Evolutionary conservation across 306 rosid species (phyloP), one percentile per base, ranked within the genome.

Genomic region (Quercus parvula): DNA sequence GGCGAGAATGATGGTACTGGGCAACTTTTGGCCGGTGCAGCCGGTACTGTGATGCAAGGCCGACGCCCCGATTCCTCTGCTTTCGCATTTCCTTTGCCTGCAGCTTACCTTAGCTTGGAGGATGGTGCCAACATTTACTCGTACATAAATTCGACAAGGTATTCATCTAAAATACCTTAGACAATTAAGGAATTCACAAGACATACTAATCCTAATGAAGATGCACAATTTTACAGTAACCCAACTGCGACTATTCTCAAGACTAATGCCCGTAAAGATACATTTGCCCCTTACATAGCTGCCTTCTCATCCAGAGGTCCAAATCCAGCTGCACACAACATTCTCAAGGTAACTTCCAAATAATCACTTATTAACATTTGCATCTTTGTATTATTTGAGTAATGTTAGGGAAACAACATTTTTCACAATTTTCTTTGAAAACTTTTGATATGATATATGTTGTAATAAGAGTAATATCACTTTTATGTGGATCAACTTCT

Each of bases 251-350:
- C 94, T 1, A 83, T 86, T 55, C 71, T 76, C 2, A 88, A 41
- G 82, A 85, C 80, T 58, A 51, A 57, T 0, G 88, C 78, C 67
- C 74, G 1, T 0, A 64, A 41, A 1, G 83, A 91, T 33, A 25
- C 56, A 2, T 12, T 33, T 28, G 82, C 90, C 14, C 90, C 93
- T 13, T 79, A 72, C 3, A 1, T 85, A 3, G 83, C 73, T 13
- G 7, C 78, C 0, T 87, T 79, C 59, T 91, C 96, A n/a, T 84
- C 96, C 1, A 86, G 91, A 66, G 96, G 96, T 56, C 94, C 94
- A 7, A 89, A 79, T 64, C 88, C 79, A 30, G 1, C 22, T 54
- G 76, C 86, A 0, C 84, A 81, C 9, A 77, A 85, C 68, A 82
- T 81, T 78, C 94, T 20, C 44, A 27, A n/a, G 63, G 19, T 33